Base-by-base conservation (phyloP, 257 asterid genomes). In the Fraxinus americana region DNA sequence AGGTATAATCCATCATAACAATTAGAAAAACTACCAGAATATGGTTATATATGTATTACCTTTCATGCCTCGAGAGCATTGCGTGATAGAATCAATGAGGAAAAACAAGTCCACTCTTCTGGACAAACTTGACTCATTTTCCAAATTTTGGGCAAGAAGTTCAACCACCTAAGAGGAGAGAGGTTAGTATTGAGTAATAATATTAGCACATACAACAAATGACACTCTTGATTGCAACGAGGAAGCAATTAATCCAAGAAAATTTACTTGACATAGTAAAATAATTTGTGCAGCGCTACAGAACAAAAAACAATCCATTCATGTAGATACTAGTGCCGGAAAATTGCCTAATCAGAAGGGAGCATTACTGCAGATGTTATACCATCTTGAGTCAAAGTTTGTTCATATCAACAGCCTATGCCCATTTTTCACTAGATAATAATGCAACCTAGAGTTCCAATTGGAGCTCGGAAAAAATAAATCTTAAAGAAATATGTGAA, bases 11-110 rank as follows among this genome's bases (percentile, higher is more conserved):
- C 17, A 63, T 25, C 35, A 23, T 63, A 27, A 63, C 77, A 70
- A 61, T 70, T 38, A 57, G 29, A 3, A 23, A 25, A 63, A 25
- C n/a, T 21, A 41, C 41, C 76, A 79, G 57, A 82, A 79, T 12
- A 78, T 63, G 17, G 68, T 19, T 27, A 65, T 41, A 66, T 30
- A 30, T 4, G 27, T 21, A 50, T 34, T 83, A 93, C 97, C 96
- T 93, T 90, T 94, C 85, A 91, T 81, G 76, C 91, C 85, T 77
- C 88, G 85, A 30, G 98, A 92, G 74, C 85, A 90, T 86, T 92
- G 98, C 9, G 92, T 86, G 77, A 94, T 90, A 67, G 98, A 94
- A 78, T 94, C 98, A 65, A 94, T 94, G 66, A 94, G 98, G 86
- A 94, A 94, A 85, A 94, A 92, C 79, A 94, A 85, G 85, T 94